phyloP scores from a whole-genome alignment of 495 filamentous ascomycete species.

The Penicillium angulare region DNA sequence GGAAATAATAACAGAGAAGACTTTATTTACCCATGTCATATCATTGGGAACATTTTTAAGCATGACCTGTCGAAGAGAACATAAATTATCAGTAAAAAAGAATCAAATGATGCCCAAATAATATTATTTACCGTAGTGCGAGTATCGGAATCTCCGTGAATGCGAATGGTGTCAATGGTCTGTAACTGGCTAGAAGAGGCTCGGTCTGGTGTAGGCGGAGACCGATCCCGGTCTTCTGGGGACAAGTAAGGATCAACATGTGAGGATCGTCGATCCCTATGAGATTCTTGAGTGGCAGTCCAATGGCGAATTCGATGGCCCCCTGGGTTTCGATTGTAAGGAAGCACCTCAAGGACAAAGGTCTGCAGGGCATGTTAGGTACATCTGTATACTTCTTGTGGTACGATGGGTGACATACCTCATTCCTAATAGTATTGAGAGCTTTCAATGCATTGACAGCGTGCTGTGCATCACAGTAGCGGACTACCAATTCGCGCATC shows the following conservation, averaged over 20 bases:
- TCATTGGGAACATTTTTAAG: slow-evolving; percentile 93
- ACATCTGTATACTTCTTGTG: not conserved
- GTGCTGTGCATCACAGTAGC: not conserved
- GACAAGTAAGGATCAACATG: not conserved
- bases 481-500: slow-evolving; percentile 5
- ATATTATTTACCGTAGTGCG: slow-evolving; percentile 65
- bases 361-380: not conserved
- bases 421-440: slow-evolving; percentile 7
- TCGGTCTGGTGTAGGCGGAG: not conserved
- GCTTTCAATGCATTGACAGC: slow-evolving; percentile 8
- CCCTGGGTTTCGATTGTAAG: not conserved
- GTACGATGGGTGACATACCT: not conserved
- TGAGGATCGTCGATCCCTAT: not conserved
- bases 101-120: too few relatives aligned
- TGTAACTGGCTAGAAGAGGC: too few relatives aligned
- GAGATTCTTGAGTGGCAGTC: not conserved
- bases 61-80: slow-evolving; percentile 67
- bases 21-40: slow-evolving; percentile 63
- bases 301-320: not conserved
- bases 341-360: slow-evolving; percentile 1
- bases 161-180: too few relatives aligned
- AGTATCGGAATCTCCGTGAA: too few relatives aligned
- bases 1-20: not conserved
- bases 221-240: slow-evolving; percentile 1
- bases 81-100: slow-evolving; percentile 25